These are phyloP conservation scores for Ophioceras dolichostomum DNA, from an alignment of 2,329 filamentous ascomycete species.

Conservation along the genomic window DNA sequence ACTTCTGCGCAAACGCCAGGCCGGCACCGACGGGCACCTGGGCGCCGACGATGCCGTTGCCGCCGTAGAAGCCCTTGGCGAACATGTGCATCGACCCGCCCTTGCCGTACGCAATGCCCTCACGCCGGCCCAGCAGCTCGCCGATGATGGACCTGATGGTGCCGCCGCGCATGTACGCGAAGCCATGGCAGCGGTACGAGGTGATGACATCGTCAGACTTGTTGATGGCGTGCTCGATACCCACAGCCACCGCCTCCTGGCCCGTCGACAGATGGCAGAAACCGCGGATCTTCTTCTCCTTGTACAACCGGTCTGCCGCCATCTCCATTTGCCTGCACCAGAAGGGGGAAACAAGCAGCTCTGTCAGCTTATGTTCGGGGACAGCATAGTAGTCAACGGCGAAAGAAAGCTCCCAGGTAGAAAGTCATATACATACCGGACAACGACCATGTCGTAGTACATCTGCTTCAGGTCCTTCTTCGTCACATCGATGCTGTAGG, in stretches of 20 bases:
- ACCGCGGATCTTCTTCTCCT: conserved; percentile 99
- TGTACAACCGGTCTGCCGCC: conserved; percentile 97
- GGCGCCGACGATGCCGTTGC: conserved; percentile 97
- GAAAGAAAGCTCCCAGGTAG: background rate
- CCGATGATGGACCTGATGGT: conserved; percentile 87
- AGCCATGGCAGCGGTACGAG: conserved; percentile 97
- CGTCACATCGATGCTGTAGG: conserved; percentile 84
- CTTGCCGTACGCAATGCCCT: conserved; percentile 97
- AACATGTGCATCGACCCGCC: conserved; percentile 99
- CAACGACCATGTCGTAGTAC: conserved; percentile 94
- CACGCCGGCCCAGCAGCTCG: conserved; percentile 85
- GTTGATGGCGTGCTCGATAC: conserved; percentile 91
- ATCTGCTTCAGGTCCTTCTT: conserved; percentile 99
- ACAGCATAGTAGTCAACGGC: background rate
- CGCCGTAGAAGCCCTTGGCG: conserved; percentile 91
- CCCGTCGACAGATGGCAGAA: conserved; percentile 98
- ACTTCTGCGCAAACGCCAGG: conserved; percentile 94
- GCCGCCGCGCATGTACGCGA: conserved; percentile 90
- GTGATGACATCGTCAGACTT: conserved; percentile 93
- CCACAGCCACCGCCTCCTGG: conserved; percentile 93
- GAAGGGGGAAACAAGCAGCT: too few species aligned
- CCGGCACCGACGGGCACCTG: conserved; percentile 96
- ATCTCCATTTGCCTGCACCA: conserved; percentile 97
- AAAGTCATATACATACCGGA: conserved; percentile 55
- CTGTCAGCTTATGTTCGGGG: conserved; percentile 5